phyloP scores from a whole-genome alignment of 305 asterid genomes.

The Solanum hybrid region DNA sequence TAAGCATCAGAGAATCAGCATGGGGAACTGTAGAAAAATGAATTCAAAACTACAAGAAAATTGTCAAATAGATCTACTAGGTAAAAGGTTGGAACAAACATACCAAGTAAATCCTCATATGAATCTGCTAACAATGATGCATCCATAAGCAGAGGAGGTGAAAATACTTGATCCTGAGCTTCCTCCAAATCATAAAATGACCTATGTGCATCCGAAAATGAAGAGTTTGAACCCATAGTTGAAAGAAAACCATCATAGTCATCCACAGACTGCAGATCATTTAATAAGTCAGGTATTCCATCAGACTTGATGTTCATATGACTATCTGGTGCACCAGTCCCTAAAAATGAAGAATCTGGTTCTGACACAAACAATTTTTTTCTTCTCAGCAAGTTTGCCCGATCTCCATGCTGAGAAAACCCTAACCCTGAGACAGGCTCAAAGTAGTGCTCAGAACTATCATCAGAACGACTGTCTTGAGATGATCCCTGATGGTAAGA shows the following conservation, averaged over 20 bases:
- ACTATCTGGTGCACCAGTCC: slow-evolving; percentile 30
- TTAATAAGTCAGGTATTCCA: slow-evolving; percentile 47
- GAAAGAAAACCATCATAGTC: slow-evolving; percentile 78
- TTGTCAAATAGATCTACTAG: slow-evolving; percentile 6
- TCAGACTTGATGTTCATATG: slow-evolving; percentile 49
- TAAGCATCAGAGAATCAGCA: neutral
- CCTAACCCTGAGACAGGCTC: slow-evolving; percentile 70
- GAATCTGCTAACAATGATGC: slow-evolving; percentile 62
- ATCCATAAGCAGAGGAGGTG: slow-evolving; percentile 92
- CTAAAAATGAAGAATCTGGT: slow-evolving; percentile 53
- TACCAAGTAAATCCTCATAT: slow-evolving; percentile 91
- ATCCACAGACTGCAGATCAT: slow-evolving; percentile 67
- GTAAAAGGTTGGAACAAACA: slow-evolving; percentile 7
- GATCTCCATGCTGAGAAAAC: slow-evolving; percentile 45
- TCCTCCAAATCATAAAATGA: slow-evolving; percentile 67
- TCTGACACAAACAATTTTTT: slow-evolving; percentile 52
- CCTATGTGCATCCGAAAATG: slow-evolving; percentile 62
- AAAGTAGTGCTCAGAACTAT: slow-evolving; percentile 86
- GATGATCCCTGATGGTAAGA: slow-evolving; percentile 56
- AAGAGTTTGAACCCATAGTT: slow-evolving; percentile 64
- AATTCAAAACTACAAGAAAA: neutral
- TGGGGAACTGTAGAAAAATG: neutral
- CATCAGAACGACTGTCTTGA: slow-evolving; percentile 76
- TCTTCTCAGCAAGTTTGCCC: slow-evolving; percentile 36
- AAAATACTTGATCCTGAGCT: slow-evolving; percentile 73